phyloP scores from a whole-genome alignment of 768 basidiomycete genomes.

The Trametes gibbosa region DNA sequence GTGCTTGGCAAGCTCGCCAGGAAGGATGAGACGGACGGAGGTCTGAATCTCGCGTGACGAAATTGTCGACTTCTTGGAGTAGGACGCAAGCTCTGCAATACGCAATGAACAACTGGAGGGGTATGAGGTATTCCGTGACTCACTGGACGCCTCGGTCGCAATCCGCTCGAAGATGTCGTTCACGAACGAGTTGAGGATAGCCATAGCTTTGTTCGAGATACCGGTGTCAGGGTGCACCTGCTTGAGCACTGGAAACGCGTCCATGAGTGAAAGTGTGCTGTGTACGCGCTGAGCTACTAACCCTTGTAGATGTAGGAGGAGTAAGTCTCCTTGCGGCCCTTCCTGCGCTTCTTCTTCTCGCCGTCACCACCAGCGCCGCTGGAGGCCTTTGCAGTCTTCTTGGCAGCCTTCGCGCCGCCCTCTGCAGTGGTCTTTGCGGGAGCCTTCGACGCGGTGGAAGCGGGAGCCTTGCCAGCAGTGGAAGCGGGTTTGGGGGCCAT shows the following conservation, averaged over 20 bases:
- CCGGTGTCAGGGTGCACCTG: constrained; percentile 99
- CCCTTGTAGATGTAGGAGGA: constrained; percentile 92
- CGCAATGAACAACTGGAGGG: not conserved
- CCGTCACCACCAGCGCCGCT: constrained; percentile 59
- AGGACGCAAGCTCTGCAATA: constrained; percentile 83
- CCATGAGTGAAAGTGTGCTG: not conserved
- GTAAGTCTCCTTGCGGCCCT: constrained; percentile 87
- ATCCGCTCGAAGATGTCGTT: constrained; percentile 96
- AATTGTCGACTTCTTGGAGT: constrained; percentile 98
- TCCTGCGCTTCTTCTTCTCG: constrained; percentile 86
- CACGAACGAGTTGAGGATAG: constrained; percentile 94
- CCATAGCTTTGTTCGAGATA: constrained; percentile 99
- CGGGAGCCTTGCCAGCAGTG: constrained; percentile 80
- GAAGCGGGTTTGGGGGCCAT: constrained; percentile 79
- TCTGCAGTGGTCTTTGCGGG: constrained; percentile 59
- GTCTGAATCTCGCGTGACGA: constrained; percentile 99
- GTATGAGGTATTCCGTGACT: constrained; percentile 28
- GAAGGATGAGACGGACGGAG: constrained; percentile 92
- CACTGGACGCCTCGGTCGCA: constrained; percentile 86
- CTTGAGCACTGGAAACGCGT: constrained; percentile 65
- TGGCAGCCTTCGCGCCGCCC: constrained; percentile 63
- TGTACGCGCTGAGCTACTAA: constrained; percentile 30
- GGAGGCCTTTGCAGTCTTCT: constrained; percentile 67
- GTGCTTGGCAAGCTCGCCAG: constrained; percentile 93
- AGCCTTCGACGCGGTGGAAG: constrained; percentile 67